Base-by-base conservation (phyloP, 1,284 basidiomycete species). In the Heterobasidion parviporum region DNA sequence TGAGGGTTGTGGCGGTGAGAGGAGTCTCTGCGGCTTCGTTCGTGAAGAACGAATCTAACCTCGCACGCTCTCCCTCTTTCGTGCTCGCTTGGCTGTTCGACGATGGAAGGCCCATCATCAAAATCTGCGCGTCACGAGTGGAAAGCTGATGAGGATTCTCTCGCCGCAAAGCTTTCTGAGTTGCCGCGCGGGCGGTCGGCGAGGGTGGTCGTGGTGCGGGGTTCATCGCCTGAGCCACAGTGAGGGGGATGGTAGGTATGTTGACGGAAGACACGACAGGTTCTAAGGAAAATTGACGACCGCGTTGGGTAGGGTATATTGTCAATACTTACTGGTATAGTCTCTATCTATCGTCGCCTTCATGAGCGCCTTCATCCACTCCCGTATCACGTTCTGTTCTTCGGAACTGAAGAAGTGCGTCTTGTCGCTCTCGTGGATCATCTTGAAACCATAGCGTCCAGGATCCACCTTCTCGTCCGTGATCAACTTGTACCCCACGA, bases 291-390 rank as follows among this genome's bases (percentile, higher is more conserved):
- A 16, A 36, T 35, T 35, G 14, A 46, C 16, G 3, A 18, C 53
- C 44, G 12, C n/a, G 8, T 16, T 6, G 14, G 50, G 9, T 51
- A 53, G 6, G 33, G 7, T 50, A 6, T 34, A 4, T 5, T 41
- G 34, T 26, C 35, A 35, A 48, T 34, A 76, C 87, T 50, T 66
- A 94, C 92, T 89, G 10, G 85, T 79, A 68, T 94, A 96, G 70
- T 97, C 94, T 56, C 97, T 77, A 15, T 84, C 89, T 65, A 99
- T 99, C 5, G 96, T 98, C 2, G 94, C 91, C 72, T 99, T 99
- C 92, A 98, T 98, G 64, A 99, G 83, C 9, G 94, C 92, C 76
- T 99, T 99, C 96, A 99, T 99, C 97, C 97, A 99, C 62, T 94
- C 93, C 12, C 97, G 82, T 50, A 98, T 80, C 43, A 85, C 71